Percentiles rank a stretch among this genome's conserved stretches.
Conservation (phyloP, 345 rosid genomes). For the Bruguiera gymnorhiza region DNA sequence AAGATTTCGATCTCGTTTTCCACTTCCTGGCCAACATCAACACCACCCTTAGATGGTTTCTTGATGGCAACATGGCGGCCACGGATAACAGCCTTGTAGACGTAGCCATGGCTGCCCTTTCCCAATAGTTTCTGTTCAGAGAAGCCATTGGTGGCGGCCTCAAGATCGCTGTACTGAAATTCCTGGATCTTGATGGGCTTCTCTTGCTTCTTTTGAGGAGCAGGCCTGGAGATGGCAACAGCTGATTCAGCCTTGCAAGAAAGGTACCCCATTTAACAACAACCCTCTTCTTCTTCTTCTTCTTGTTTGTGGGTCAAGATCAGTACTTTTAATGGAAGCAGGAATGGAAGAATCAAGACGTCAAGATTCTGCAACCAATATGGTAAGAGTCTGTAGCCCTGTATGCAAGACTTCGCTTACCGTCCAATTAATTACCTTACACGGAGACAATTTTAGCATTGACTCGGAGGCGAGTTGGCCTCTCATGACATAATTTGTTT, state of each 20-base stretch:
- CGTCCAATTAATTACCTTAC: background rate
- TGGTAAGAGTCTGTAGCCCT: background rate
- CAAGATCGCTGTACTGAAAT: slow-evolving; percentile 78
- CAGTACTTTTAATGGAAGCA: background rate
- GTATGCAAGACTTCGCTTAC: too few species aligned
- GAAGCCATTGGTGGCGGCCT: slow-evolving; percentile 92
- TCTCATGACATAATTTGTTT: too few species aligned
- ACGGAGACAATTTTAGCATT: background rate
- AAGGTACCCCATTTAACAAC: slow-evolving; percentile 64
- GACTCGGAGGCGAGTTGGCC: slow-evolving; percentile 2
- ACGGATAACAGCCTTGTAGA: slow-evolving; percentile 82
- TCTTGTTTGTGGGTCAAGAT: background rate
- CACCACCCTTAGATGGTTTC: slow-evolving; percentile 60
- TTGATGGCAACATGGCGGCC: slow-evolving; percentile 91
- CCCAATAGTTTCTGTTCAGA: slow-evolving; percentile 72
- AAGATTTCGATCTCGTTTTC: slow-evolving; percentile 95
- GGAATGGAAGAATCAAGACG: background rate
- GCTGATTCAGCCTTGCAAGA: slow-evolving; percentile 81
- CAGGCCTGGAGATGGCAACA: slow-evolving; percentile 27
- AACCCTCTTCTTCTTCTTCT: background rate
- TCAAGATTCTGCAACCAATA: background rate
- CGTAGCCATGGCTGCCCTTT: slow-evolving; percentile 94
- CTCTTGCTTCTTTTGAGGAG: slow-evolving; percentile 26
- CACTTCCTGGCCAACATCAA: slow-evolving; percentile 61
- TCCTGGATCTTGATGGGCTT: slow-evolving; percentile 75